These are phyloP conservation scores for Gaeumannomyces sp. DNA, from an alignment of 2,329 filamentous ascomycete species.

Conservation along the genomic window DNA sequence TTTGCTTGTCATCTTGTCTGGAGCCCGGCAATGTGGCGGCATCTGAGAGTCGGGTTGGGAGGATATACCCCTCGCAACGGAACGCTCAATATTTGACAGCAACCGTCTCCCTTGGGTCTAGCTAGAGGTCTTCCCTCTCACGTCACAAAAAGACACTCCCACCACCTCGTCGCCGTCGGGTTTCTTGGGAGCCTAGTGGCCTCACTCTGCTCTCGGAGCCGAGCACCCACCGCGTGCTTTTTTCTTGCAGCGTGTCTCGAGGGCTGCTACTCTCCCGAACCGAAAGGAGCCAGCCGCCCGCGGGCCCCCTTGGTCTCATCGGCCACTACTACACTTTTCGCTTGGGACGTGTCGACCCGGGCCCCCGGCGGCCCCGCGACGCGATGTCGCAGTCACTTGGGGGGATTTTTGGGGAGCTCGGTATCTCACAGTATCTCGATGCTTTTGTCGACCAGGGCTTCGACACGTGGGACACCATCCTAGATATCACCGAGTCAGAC, in stretches of 20 bases:
- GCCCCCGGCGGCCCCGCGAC: conserved; percentile 10
- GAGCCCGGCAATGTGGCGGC: too few species aligned
- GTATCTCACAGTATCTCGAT: conserved; percentile 70
- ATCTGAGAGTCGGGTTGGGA: not conserved
- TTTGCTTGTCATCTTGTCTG: not conserved
- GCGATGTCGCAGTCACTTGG: conserved; percentile 58
- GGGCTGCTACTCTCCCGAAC: not conserved
- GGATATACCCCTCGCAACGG: not conserved
- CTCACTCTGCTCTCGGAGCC: not conserved
- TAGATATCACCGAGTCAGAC: conserved; percentile 80
- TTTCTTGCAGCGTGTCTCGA: not conserved
- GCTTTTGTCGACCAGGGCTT: conserved; percentile 73
- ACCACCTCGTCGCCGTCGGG: not conserved
- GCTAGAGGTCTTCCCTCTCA: not conserved
- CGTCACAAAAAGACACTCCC: not conserved
- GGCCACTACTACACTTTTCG: not conserved
- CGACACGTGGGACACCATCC: conserved; percentile 75
- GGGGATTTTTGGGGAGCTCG: conserved; percentile 65
- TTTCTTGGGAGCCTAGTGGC: not conserved
- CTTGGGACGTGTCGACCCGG: not conserved
- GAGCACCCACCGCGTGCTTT: not conserved
- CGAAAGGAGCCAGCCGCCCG: not conserved
- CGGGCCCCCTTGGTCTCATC: not conserved
- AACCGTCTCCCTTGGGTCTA: not conserved
- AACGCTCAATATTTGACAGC: not conserved